A percentile compares a stretch with the other conserved stretches of the same genome.
Conservation (phyloP, 768 basidiomycete species). For the Lanmaoa rubissima region DNA sequence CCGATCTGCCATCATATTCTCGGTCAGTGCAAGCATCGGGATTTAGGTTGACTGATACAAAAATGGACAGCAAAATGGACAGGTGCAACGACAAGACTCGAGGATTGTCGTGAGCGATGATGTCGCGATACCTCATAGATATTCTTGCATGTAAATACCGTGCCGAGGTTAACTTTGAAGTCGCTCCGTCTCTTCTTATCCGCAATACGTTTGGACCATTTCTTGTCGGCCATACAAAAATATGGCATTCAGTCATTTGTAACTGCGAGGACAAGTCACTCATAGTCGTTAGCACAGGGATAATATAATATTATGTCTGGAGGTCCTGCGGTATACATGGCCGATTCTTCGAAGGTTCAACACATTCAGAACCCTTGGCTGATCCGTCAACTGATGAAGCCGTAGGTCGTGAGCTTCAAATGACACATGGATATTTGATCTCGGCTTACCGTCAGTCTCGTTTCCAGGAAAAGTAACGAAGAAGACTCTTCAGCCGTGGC, state of each 20-base stretch:
- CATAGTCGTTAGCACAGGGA: too few relatives aligned
- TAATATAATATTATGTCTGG: background rate
- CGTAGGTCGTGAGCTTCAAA: background rate
- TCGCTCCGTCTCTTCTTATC: background rate
- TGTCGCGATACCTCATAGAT: background rate
- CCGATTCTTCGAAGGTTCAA: background rate
- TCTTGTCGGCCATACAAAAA: background rate
- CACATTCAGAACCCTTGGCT: too few relatives aligned
- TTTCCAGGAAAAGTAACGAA: background rate
- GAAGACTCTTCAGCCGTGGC: background rate
- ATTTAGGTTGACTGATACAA: background rate
- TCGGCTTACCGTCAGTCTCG: background rate
- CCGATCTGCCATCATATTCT: background rate
- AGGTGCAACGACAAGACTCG: background rate
- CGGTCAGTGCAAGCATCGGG: background rate
- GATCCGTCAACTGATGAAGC: background rate
- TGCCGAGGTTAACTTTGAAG: background rate
- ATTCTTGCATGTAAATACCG: background rate
- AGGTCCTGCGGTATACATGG: background rate
- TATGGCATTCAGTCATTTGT: too few relatives aligned
- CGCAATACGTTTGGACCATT: too few relatives aligned
- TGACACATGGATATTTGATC: background rate
- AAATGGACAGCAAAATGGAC: background rate
- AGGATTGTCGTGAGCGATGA: background rate
- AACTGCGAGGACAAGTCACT: too few relatives aligned